Evolutionary conservation across 306 rosid genomes (phyloP).

Genomic region (Alnus rubra): DNA sequence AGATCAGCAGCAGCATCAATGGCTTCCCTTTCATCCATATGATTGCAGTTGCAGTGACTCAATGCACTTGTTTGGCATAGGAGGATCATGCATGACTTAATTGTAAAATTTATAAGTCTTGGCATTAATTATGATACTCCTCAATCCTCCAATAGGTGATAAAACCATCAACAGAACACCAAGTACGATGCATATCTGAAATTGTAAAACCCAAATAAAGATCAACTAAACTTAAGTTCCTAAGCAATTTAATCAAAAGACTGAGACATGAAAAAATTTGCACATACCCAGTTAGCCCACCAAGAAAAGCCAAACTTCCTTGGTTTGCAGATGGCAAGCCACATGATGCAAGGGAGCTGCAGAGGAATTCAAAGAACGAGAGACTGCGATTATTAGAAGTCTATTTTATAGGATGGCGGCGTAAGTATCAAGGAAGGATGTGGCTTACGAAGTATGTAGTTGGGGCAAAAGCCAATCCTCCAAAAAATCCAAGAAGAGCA

Average conservation of each 20-base stretch:
- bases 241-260: neutral
- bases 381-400: neutral
- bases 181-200: slow-evolving; percentile 68
- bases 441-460: slow-evolving; percentile 65
- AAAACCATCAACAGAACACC: slow-evolving; percentile 63
- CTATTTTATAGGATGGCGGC: neutral
- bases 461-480: slow-evolving; percentile 84
- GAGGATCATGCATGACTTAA: slow-evolving; percentile 22
- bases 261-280: neutral
- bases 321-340: slow-evolving; percentile 84
- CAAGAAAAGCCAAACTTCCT: slow-evolving; percentile 66
- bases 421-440: neutral
- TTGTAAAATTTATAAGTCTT: slow-evolving; percentile 62
- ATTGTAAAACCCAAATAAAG: slow-evolving; percentile 23
- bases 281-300: slow-evolving; percentile 73
- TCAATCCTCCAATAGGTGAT: slow-evolving; percentile 79
- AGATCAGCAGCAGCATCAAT: neutral
- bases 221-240: neutral
- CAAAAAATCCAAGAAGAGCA: slow-evolving; percentile 62
- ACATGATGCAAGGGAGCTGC: slow-evolving; percentile 89
- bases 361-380: neutral
- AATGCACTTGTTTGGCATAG: neutral
- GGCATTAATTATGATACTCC: slow-evolving; percentile 59
- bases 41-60: neutral
- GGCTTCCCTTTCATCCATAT: neutral